phyloP scores from a whole-genome alignment of 2,329 filamentous ascomycete genomes.

The Cadophora malorum region DNA sequence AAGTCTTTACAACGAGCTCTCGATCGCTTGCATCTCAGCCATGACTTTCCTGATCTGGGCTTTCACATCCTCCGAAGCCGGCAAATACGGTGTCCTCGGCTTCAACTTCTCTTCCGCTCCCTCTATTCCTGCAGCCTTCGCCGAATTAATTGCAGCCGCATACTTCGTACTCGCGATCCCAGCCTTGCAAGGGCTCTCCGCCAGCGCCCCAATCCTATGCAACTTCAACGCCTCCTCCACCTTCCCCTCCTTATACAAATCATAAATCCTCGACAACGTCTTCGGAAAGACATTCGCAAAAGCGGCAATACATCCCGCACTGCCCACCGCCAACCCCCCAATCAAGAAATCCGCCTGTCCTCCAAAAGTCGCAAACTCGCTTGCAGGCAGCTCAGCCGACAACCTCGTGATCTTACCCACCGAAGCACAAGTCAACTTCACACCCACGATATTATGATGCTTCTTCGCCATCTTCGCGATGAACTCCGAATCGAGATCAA shows the following conservation, averaged over 20 bases:
- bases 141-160: conserved; percentile 57
- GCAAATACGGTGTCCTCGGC: conserved; percentile 57
- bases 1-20: conserved; percentile 22
- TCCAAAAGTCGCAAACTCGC: conserved; percentile 61
- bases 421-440: conserved; percentile 61
- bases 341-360: conserved; percentile 66
- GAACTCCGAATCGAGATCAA: conserved; percentile 60
- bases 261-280: conserved; percentile 55
- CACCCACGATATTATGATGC: conserved; percentile 59
- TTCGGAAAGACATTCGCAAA: conserved; percentile 65
- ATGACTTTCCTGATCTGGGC: conserved; percentile 37
- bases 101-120: conserved; percentile 55
- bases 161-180: conserved; percentile 62
- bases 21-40: conserved; percentile 23
- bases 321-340: conserved; percentile 58
- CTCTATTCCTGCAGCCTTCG: conserved; percentile 56
- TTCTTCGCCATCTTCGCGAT: conserved; percentile 54
- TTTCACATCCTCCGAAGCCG: conserved; percentile 46
- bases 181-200: conserved; percentile 58
- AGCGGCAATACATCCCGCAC: conserved; percentile 61
- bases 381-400: conserved; percentile 50
- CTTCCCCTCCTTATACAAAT: conserved; percentile 55
- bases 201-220: conserved; percentile 58
- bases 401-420: conserved; percentile 61
- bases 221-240: conserved; percentile 56